Percentiles rank a stretch among this genome's conserved stretches.
Conservation (phyloP, 2,329 filamentous ascomycete species). For the Colletotrichum sp. region DNA sequence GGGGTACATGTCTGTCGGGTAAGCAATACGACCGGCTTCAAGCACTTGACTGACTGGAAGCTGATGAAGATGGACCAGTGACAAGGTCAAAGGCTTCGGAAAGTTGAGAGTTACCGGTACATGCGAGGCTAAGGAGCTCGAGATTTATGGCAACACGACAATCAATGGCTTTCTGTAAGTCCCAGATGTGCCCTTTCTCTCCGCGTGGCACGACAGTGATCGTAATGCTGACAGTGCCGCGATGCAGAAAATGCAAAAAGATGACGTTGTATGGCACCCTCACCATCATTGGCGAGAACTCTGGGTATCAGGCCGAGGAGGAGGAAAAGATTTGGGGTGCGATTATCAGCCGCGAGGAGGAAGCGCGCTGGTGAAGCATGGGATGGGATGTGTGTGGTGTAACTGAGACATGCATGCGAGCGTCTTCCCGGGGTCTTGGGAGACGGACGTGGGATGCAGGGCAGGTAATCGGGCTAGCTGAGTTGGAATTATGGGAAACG, state of each 20-base stretch:
- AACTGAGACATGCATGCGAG: neutral
- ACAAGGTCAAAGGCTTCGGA: constrained; percentile 52
- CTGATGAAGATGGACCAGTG: constrained; percentile 28
- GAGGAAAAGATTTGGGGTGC: constrained; percentile 47
- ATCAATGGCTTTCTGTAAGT: constrained; percentile 50
- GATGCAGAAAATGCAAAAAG: constrained; percentile 42
- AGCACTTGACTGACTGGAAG: neutral
- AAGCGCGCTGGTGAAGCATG: constrained; percentile 41
- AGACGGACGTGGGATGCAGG: neutral
- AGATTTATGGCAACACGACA: constrained; percentile 52
- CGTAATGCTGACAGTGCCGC: neutral
- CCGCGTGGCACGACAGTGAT: neutral
- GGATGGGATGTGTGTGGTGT: neutral
- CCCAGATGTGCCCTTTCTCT: neutral
- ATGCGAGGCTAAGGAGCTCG: constrained; percentile 46
- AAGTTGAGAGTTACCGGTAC: constrained; percentile 49
- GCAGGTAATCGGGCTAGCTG: neutral
- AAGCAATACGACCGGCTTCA: constrained; percentile 8
- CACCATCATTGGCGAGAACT: constrained; percentile 50
- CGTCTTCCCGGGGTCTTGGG: neutral
- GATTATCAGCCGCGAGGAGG: constrained; percentile 44
- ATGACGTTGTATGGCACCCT: constrained; percentile 51
- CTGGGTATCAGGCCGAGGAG: constrained; percentile 47
- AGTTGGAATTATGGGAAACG: neutral
- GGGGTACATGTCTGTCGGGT: constrained; percentile 44